Evolutionary conservation across 169 alveolate species (phyloP).

Genomic region (Theileria luwenshuni): DNA sequence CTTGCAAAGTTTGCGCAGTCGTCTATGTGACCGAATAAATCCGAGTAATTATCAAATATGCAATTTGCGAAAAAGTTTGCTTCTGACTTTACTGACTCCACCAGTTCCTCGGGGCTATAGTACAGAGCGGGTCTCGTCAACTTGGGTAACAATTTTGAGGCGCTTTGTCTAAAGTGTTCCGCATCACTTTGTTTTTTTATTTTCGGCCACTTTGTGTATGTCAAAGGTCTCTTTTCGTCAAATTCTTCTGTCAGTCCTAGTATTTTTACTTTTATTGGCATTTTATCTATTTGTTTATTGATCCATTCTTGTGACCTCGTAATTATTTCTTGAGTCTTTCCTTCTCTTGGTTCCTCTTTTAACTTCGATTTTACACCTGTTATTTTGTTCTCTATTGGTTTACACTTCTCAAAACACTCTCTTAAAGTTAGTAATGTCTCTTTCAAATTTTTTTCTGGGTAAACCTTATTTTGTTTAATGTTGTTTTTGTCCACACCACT

Average conservation of each 20-base stretch:
- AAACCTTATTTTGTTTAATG: no score
- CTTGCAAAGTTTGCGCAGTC: slow-evolving; percentile 50
- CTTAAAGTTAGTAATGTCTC: no score
- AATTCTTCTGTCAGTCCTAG: slow-evolving; percentile 40
- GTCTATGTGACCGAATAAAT: slow-evolving; percentile 43
- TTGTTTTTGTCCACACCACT: no score
- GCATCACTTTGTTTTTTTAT: slow-evolving; percentile 10
- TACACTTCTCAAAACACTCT: slow-evolving; percentile 9
- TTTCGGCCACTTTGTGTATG: slow-evolving; percentile 47
- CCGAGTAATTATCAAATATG: slow-evolving; percentile 41
- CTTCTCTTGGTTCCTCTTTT: not conserved
- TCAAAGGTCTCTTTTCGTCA: slow-evolving; percentile 31
- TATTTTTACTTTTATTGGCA: slow-evolving; percentile 30
- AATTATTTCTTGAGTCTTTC: not conserved
- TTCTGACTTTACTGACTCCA: slow-evolving; percentile 37
- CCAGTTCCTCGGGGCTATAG: slow-evolving; percentile 39
- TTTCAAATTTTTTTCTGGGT: no score
- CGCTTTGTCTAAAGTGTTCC: slow-evolving; percentile 25
- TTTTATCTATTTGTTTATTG: not conserved
- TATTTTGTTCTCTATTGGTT: not conserved
- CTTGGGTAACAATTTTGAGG: slow-evolving; percentile 37
- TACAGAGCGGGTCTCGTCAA: slow-evolving; percentile 54
- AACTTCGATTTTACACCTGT: not conserved
- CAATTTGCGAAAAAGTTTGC: slow-evolving; percentile 27
- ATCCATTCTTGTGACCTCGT: not conserved